These are phyloP conservation scores for Hysterium pulicare DNA, from an alignment of 2,329 filamentous ascomycete genomes.

Conservation along the genomic window DNA sequence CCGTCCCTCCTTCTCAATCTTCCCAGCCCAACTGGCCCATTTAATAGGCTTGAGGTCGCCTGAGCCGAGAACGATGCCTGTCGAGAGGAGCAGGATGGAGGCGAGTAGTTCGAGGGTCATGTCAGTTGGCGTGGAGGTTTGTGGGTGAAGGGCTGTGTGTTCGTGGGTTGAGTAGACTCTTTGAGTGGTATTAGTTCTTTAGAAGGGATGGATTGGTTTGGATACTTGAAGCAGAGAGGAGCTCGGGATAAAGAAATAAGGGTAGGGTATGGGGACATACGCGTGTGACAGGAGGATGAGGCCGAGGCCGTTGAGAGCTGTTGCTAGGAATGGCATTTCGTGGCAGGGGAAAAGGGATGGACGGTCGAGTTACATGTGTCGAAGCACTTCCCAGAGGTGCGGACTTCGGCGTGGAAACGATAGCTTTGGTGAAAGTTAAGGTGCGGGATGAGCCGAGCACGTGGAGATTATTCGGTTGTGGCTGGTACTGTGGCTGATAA, in stretches of 20 bases:
- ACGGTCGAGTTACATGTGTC: too few species aligned
- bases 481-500: too few species aligned
- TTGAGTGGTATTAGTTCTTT: not conserved
- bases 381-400: too few species aligned
- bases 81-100: conserved; percentile 73
- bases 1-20: conserved; percentile 74
- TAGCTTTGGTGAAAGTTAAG: too few species aligned
- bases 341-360: too few species aligned
- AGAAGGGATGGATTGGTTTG: too few species aligned
- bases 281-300: conserved; percentile 75
- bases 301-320: conserved; percentile 65
- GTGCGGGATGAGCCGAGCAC: too few species aligned
- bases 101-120: conserved; percentile 83
- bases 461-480: too few species aligned
- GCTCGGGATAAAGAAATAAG: not conserved
- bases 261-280: conserved; percentile 53
- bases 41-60: conserved; percentile 79
- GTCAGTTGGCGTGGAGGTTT: conserved; percentile 60
- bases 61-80: conserved; percentile 77
- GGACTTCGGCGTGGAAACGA: too few species aligned
- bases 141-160: conserved; percentile 68
- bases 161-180: conserved; percentile 98
- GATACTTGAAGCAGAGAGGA: not conserved
- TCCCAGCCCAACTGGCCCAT: conserved; percentile 77
- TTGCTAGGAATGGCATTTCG: conserved; percentile 69